A percentile compares a stretch with the other conserved stretches of the same genome.
Conservation (phyloP, 1,139 yeast species). For the Hansenula lynferdii region DNA sequence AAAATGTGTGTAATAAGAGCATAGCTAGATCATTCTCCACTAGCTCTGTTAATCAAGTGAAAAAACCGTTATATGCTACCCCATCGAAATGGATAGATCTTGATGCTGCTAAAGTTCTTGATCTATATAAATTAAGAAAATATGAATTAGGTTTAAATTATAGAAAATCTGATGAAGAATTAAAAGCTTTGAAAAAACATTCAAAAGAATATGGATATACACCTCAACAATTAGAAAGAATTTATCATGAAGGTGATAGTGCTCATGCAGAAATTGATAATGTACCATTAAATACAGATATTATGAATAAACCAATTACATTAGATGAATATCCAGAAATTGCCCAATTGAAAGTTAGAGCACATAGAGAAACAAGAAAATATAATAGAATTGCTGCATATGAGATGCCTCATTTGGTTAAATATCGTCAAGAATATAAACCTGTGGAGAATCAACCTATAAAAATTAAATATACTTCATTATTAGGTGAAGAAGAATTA, state of each 20-base stretch:
- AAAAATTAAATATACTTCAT: conserved; percentile 65
- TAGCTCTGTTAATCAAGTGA: not conserved
- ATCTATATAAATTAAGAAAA: conserved; percentile 56
- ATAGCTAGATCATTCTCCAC: conserved; percentile 1
- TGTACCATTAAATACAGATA: conserved; percentile 6
- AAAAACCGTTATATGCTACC: conserved; percentile 20
- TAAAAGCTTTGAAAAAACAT: conserved; percentile 39
- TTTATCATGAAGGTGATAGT: conserved; percentile 34
- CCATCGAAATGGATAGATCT: conserved; percentile 70
- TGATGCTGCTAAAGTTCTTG: conserved; percentile 57
- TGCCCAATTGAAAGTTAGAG: conserved; percentile 56
- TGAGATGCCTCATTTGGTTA: conserved; percentile 81
- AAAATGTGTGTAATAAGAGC: not conserved
- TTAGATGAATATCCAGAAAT: conserved; percentile 57
- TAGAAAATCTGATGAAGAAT: conserved; percentile 44
- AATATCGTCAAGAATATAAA: conserved; percentile 61
- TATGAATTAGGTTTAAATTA: conserved; percentile 52
- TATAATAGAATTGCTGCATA: conserved; percentile 83
- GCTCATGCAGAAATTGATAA: conserved; percentile 12
- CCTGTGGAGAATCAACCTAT: conserved; percentile 53
- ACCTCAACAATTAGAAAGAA: conserved; percentile 24
- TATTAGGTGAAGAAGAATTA: conserved; percentile 56
- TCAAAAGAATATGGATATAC: conserved; percentile 31
- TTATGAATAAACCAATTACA: conserved; percentile 31
- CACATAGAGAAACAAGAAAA: conserved; percentile 57